Percentiles rank a stretch among this genome's conserved stretches.
Evolutionary conservation across 441 rosid genomes (phyloP).

Genomic region (Populus hybrid): DNA sequence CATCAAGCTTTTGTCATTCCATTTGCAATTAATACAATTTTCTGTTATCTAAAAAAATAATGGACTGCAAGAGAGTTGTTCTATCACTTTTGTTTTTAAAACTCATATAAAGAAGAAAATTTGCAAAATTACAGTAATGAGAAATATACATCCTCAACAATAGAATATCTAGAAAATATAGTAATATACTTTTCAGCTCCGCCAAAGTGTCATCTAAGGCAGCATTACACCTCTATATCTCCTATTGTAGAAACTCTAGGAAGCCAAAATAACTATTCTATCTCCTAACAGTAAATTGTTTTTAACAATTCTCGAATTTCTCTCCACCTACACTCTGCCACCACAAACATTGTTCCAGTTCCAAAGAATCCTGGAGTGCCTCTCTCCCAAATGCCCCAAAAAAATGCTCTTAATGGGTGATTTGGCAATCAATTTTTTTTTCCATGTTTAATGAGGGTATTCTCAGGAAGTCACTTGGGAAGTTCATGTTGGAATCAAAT

Average conservation of each 20-base stretch:
- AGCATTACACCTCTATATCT: not conserved
- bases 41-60: not conserved
- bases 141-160: not conserved
- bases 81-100: not conserved
- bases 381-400: not conserved
- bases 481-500: not conserved
- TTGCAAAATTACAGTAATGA: not conserved
- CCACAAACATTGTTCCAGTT: not conserved
- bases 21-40: not conserved
- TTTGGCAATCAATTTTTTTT: not conserved
- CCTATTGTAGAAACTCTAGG: not conserved
- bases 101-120: not conserved
- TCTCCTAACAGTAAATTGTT: not conserved
- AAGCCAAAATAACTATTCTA: not conserved
- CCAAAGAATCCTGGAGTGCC: not conserved
- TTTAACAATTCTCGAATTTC: not conserved
- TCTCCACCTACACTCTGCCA: not conserved
- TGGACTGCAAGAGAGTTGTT: not conserved
- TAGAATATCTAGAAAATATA: not conserved
- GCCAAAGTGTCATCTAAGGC: not conserved
- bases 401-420: not conserved
- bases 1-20: not conserved
- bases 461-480: not conserved
- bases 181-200: not conserved
- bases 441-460: not conserved